Percentiles rank a stretch among this genome's conserved stretches.
Conservation (phyloP, 768 basidiomycete species). For the Polyporus arcularius region DNA sequence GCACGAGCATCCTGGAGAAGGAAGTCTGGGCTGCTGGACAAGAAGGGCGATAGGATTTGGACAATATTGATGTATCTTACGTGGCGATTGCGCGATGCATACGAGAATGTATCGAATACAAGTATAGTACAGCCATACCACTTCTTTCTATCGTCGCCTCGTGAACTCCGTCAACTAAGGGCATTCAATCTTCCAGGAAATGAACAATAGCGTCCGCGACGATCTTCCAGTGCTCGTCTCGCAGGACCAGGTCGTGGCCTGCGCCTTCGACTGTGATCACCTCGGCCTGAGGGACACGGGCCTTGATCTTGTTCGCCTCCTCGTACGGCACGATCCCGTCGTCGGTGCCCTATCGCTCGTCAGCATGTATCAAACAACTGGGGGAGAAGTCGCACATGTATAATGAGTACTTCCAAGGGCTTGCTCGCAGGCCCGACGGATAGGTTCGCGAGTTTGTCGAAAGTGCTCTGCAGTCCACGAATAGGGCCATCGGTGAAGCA, state of each 20-base stretch:
- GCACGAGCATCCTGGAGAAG: constrained; percentile 44
- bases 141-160: no score
- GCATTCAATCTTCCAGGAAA: constrained; percentile 15
- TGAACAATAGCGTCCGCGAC: constrained; percentile 16
- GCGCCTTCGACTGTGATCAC: constrained; percentile 52
- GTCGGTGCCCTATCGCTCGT: constrained; percentile 51
- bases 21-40: constrained; percentile 42
- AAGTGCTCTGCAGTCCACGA: constrained; percentile 26
- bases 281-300: constrained; percentile 46
- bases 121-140: no score
- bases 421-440: neutral
- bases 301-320: constrained; percentile 50
- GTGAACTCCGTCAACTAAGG: no score
- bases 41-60: neutral
- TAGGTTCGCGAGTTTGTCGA: constrained; percentile 16
- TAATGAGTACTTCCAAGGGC: constrained; percentile 16
- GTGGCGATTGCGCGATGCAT: no score
- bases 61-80: neutral
- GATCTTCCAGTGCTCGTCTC: constrained; percentile 21
- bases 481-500: constrained; percentile 35
- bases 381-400: constrained; percentile 15
- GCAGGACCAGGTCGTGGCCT: constrained; percentile 44
- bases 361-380: no score
- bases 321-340: constrained; percentile 57
- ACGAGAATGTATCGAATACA: neutral